A percentile compares a stretch with the other conserved stretches of the same genome.
These are phyloP conservation scores for Globisporangium irregulare DNA, from an alignment of 352 stramenopile genomes.

Conservation along the genomic window DNA sequence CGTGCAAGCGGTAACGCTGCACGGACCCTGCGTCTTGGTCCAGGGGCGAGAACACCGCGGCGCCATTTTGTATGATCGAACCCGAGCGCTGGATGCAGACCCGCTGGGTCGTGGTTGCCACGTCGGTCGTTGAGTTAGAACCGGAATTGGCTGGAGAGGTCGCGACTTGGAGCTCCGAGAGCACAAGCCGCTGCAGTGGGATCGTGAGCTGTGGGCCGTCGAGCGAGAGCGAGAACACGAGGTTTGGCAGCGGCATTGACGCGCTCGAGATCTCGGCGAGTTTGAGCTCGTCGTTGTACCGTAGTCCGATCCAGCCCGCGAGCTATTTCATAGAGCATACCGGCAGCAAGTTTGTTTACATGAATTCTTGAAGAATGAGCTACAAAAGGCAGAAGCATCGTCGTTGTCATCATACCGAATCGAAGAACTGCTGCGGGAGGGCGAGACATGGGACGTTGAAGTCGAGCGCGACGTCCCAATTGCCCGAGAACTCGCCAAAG, in stretches of 20 bases:
- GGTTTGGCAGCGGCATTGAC: constrained; percentile 24
- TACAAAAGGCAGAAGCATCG: neutral
- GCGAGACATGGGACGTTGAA: constrained; percentile 57
- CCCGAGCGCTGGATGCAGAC: constrained; percentile 53
- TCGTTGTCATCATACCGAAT: constrained; percentile 27
- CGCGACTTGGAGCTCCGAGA: constrained; percentile 28
- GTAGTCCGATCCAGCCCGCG: constrained; percentile 46
- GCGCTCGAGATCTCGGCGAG: constrained; percentile 38
- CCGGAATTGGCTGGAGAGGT: neutral
- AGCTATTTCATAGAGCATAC: constrained; percentile 28
- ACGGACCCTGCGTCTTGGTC: constrained; percentile 37
- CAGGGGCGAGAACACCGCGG: constrained; percentile 42
- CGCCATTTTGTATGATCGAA: constrained; percentile 56
- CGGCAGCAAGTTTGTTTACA: neutral
- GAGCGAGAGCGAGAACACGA: constrained; percentile 50
- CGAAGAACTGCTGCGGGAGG: constrained; percentile 62
- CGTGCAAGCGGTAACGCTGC: constrained; percentile 51
- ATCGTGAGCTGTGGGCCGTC: constrained; percentile 26
- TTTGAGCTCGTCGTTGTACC: constrained; percentile 37
- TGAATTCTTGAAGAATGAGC: neutral
- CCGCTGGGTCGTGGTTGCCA: constrained; percentile 1
- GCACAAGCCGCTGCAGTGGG: constrained; percentile 42
- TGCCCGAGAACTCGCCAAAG: constrained; percentile 53
- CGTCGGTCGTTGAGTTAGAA: neutral
- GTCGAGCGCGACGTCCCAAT: constrained; percentile 59